These are phyloP conservation scores for Periconia sp. DNA, from an alignment of 2,329 filamentous ascomycete genomes.

Conservation along the genomic window DNA sequence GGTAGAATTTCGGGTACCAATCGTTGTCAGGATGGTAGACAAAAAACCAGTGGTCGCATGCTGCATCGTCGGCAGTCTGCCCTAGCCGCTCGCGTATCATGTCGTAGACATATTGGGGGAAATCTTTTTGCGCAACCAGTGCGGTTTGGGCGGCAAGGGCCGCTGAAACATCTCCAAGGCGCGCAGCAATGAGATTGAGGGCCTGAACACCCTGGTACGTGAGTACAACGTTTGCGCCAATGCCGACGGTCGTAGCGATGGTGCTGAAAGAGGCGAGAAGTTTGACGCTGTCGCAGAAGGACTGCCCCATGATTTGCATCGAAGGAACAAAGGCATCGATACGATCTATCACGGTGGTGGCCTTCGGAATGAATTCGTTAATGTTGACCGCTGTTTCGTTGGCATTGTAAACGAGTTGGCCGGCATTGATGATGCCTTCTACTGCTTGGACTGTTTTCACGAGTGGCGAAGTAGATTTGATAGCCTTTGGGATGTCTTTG, in stretches of 20 bases:
- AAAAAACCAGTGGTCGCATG: conserved; percentile 43
- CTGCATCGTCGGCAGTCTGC: conserved; percentile 1
- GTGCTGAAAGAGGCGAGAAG: conserved; percentile 4
- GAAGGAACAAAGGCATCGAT: conserved; percentile 5
- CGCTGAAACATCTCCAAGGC: conserved; percentile 2
- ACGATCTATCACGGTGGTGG: conserved; percentile 3
- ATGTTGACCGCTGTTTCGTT: conserved; percentile 3
- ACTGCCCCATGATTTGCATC: conserved; percentile 6
- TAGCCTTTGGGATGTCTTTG: conserved; percentile 1
- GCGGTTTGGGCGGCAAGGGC: conserved; percentile 5
- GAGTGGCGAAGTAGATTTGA: not conserved
- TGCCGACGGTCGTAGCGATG: conserved; percentile 4
- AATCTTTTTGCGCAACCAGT: conserved; percentile 6
- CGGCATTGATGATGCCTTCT: conserved; percentile 3
- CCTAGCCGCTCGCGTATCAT: conserved; percentile 5
- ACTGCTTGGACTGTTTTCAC: conserved; percentile 6
- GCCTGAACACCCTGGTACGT: conserved; percentile 7
- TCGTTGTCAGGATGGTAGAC: conserved; percentile 48
- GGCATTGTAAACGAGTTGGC: conserved; percentile 3
- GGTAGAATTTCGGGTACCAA: conserved; percentile 47
- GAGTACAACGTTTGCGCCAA: conserved; percentile 5
- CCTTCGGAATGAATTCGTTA: conserved; percentile 7
- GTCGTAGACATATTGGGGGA: conserved; percentile 9
- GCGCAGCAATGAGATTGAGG: conserved; percentile 3
- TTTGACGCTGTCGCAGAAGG: conserved; percentile 5